These are phyloP conservation scores for Teratosphaeria nubilosa DNA, from an alignment of 2,329 filamentous ascomycete species.

Conservation along the genomic window DNA sequence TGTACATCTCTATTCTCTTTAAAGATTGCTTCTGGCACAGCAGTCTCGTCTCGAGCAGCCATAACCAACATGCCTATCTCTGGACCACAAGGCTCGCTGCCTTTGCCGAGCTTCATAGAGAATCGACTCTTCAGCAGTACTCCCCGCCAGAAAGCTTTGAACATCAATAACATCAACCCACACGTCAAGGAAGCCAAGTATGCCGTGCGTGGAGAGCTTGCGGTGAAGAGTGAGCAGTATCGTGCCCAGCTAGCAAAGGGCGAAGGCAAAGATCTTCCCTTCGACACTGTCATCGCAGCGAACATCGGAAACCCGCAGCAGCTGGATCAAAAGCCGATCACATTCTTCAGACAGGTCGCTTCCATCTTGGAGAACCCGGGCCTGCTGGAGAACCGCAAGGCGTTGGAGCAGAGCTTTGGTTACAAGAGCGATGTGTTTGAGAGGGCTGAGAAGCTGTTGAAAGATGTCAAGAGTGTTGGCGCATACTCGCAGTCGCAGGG, in stretches of 20 bases:
- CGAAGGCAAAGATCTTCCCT: slow-evolving; percentile 60
- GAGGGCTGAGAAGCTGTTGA: slow-evolving; percentile 69
- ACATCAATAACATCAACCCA: slow-evolving; percentile 82
- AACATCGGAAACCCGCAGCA: slow-evolving; percentile 99
- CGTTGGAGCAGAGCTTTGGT: slow-evolving; percentile 63
- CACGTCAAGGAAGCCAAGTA: slow-evolving; percentile 83
- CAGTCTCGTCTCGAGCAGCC: neutral
- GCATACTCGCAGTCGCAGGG: slow-evolving; percentile 95
- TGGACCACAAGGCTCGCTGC: slow-evolving; percentile 1
- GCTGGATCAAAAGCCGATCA: slow-evolving; percentile 97
- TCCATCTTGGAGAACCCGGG: slow-evolving; percentile 84
- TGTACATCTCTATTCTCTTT: neutral
- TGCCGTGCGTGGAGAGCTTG: slow-evolving; percentile 90
- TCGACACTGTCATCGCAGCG: slow-evolving; percentile 83
- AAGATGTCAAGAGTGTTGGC: slow-evolving; percentile 79
- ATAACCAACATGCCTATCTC: neutral
- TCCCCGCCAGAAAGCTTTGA: slow-evolving; percentile 35
- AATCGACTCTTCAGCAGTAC: slow-evolving; percentile 1
- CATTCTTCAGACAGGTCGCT: slow-evolving; percentile 95
- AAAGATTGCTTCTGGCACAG: neutral
- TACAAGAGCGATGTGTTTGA: slow-evolving; percentile 87
- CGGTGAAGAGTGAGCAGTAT: slow-evolving; percentile 86
- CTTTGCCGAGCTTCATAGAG: slow-evolving; percentile 1
- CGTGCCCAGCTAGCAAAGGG: slow-evolving; percentile 56
- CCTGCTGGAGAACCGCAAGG: slow-evolving; percentile 71